Evolutionary conservation across 257 asterid species (phyloP), one percentile per base, ranked within the genome.

Genomic region (Gentiana macrophylla): DNA sequence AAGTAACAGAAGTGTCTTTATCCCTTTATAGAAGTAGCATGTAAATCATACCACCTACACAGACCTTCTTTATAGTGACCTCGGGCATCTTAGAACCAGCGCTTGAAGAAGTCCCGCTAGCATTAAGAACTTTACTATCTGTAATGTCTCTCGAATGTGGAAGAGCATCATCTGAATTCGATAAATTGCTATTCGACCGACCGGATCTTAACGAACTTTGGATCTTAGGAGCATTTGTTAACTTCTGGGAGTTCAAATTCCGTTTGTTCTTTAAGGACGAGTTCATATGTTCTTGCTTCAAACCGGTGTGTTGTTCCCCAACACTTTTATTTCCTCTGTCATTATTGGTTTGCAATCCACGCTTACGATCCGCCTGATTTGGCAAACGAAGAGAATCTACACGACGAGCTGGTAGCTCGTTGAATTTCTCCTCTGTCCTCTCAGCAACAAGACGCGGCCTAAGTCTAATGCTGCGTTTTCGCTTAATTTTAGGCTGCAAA

Each of bases 401-500:
- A 55, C 68, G 77, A 44, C 73, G 86, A 60, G 81, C 71, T 62
- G 92, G 70, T 56, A 78, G 69, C 68, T 83, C 92, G 62, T 56
- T 65, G 58, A 68, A 67, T 71, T 63, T 86, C 75, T 86, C 94
- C 54, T 79, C 86, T 15, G 75, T 70, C 63, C 76, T 83, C 53
- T 83, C 95, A n/a, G 74, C 57, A 60, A 74, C 75, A 53, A 61
- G 94, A 62, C 82, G 83, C 48, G 95, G 95, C 50, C 97, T 86
- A 67, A 78, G 82, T 37, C 97, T 81, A 45, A 92, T 81, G 67
- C 99, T 92, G 36, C 99, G 80, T 55, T 92, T 92, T 53, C 99
- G 76, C 76, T 81, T 92, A 66, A 87, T 77, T 78, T 76, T 88
- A 50, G 99, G 99, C 70, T 89, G 97, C 80, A 85, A 71, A 34